Conservation (phyloP, 345 rosid species). For the Melaleuca alternifolia region DNA sequence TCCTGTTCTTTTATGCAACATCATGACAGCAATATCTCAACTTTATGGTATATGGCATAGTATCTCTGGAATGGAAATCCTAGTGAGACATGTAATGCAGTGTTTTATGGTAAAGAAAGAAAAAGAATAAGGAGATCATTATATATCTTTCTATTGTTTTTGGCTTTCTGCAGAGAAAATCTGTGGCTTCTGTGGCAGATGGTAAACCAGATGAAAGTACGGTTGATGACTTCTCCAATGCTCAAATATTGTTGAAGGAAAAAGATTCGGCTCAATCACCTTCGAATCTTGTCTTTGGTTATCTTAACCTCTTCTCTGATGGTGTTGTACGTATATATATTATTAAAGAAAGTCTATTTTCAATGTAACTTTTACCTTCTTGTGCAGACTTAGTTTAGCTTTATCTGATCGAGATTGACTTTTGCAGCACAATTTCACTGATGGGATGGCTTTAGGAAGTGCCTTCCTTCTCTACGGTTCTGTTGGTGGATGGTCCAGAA, state of each 20-base stretch:
- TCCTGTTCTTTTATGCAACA: neutral
- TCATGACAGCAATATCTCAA: neutral
- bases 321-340: slow-evolving; percentile 73
- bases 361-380: neutral
- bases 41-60: neutral
- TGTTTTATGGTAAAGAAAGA: neutral
- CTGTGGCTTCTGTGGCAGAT: slow-evolving; percentile 18
- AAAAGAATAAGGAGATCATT: neutral
- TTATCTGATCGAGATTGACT: neutral
- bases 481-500: slow-evolving; percentile 99
- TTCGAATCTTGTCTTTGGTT: slow-evolving; percentile 86
- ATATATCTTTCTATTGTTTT: neutral
- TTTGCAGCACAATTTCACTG: slow-evolving; percentile 94
- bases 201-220: slow-evolving; percentile 27
- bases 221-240: slow-evolving; percentile 9
- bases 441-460: slow-evolving; percentile 97
- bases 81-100: neutral
- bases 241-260: slow-evolving; percentile 15
- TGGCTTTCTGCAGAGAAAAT: slow-evolving; percentile 51
- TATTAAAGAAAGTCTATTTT: neutral
- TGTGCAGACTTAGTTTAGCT: neutral
- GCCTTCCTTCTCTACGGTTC: slow-evolving; percentile 96
- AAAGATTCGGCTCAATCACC: slow-evolving; percentile 28
- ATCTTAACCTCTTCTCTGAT: slow-evolving; percentile 96
- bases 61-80: neutral